Evolutionary conservation across 2,329 filamentous ascomycete species (phyloP).

Genomic region (Ceratocystis cacaofunesta): DNA sequence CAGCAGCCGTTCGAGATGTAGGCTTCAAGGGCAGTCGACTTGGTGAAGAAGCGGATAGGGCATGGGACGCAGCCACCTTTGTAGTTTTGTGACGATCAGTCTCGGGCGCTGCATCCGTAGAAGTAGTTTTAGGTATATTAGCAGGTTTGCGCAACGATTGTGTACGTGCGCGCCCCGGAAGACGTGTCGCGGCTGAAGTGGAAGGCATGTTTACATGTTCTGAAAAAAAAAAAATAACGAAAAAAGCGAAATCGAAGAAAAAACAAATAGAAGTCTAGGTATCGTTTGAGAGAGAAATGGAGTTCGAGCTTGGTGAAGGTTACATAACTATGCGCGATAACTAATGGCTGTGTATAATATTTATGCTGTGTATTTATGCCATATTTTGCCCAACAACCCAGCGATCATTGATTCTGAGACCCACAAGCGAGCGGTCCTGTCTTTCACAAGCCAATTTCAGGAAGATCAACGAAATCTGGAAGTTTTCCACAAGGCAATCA

Average conservation of each 20-base stretch:
- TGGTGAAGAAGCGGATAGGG: slow-evolving; percentile 27
- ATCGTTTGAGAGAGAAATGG: background rate
- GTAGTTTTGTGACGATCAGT: slow-evolving; percentile 22
- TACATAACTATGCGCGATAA: too few species aligned
- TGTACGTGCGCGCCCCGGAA: slow-evolving; percentile 28
- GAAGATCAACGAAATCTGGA: too few species aligned
- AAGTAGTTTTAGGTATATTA: slow-evolving; percentile 13
- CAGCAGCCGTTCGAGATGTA: slow-evolving; percentile 18
- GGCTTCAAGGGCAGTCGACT: slow-evolving; percentile 38
- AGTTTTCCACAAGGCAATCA: too few species aligned
- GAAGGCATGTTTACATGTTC: slow-evolving; percentile 9
- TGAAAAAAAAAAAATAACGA: background rate
- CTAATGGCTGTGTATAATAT: too few species aligned
- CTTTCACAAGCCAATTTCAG: too few species aligned
- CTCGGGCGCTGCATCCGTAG: slow-evolving; percentile 9
- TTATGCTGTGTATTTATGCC: too few species aligned
- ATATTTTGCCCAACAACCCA: too few species aligned
- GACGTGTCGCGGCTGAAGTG: slow-evolving; percentile 27
- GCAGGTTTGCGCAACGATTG: slow-evolving; percentile 34
- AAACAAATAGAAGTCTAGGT: background rate
- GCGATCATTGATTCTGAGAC: too few species aligned
- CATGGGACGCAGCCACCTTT: background rate
- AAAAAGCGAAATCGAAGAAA: background rate
- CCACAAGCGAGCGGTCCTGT: too few species aligned
- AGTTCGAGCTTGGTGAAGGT: too few species aligned